Conservation (phyloP, 495 filamentous ascomycete species). For the Neurospora sp. region DNA sequence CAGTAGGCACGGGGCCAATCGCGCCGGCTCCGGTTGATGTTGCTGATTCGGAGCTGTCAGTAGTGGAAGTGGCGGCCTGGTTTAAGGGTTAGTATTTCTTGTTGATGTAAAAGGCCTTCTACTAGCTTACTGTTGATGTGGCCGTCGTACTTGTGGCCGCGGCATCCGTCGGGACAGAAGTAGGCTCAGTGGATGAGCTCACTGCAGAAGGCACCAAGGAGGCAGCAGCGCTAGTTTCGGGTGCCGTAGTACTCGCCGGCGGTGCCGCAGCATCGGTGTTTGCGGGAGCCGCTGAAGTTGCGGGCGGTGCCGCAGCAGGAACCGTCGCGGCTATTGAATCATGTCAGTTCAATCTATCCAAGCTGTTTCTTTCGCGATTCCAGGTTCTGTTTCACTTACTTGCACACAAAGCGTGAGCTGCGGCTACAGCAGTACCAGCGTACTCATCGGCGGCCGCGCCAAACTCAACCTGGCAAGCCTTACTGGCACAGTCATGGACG, state of each 20-base stretch:
- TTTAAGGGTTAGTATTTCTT: not conserved
- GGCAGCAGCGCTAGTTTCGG: not conserved
- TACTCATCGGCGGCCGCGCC: not conserved
- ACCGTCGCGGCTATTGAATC: not conserved
- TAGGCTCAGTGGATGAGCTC: not conserved
- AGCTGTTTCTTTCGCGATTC: not conserved
- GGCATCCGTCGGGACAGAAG: not conserved
- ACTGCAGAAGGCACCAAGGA: not conserved
- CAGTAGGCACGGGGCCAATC: conserved; percentile 2
- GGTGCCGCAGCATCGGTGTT: conserved; percentile 1
- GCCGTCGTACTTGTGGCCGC: not conserved
- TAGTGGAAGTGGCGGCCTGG: not conserved
- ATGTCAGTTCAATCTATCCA: not conserved
- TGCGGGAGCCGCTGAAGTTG: conserved; percentile 3
- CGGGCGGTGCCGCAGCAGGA: conserved; percentile 10
- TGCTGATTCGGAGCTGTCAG: not conserved
- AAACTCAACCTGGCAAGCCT: conserved; percentile 9
- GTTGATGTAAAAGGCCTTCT: not conserved
- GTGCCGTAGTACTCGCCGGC: conserved; percentile 7
- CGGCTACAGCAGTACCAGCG: conserved; percentile 4
- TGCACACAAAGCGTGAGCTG: conserved; percentile 20
- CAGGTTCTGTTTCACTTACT: conserved; percentile 18
- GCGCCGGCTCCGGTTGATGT: conserved; percentile 5
- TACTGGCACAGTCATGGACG: conserved; percentile 12
- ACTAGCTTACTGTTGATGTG: not conserved